Conservation (phyloP, 495 filamentous ascomycete genomes). For the Penicillium malachiteum region DNA sequence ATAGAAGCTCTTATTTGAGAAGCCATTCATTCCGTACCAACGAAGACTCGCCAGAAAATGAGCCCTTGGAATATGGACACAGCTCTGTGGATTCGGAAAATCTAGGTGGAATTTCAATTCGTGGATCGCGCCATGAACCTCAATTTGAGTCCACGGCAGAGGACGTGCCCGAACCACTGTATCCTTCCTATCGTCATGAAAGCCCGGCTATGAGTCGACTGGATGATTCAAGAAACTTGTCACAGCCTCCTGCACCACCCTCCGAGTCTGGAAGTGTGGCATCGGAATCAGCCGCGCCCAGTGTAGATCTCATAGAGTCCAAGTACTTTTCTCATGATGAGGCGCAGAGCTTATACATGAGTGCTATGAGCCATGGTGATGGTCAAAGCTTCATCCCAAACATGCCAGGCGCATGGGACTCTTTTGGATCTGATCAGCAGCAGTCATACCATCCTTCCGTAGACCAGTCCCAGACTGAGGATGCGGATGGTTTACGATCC, state of each 20-base stretch:
- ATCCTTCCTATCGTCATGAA: too few species aligned
- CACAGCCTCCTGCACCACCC: conserved; percentile 14
- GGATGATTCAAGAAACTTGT: neutral
- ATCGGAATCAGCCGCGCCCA: conserved; percentile 21
- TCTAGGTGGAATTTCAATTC: neutral
- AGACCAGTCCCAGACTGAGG: neutral
- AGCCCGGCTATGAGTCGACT: neutral
- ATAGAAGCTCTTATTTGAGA: neutral
- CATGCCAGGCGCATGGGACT: conserved; percentile 65
- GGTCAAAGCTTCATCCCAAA: conserved; percentile 40
- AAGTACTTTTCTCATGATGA: conserved; percentile 86
- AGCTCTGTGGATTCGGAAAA: neutral
- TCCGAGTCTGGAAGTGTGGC: conserved; percentile 27
- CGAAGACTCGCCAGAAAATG: neutral
- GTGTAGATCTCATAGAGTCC: conserved; percentile 65
- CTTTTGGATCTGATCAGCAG: conserved; percentile 19
- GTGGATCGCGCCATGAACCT: conserved; percentile 5
- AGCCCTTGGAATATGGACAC: neutral
- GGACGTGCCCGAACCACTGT: too few species aligned
- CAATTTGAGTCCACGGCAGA: conserved; percentile 1
- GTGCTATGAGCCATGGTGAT: conserved; percentile 55
- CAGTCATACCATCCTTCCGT: neutral
- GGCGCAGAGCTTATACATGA: conserved; percentile 96
- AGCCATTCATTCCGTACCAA: conserved; percentile 1
- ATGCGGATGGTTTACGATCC: neutral